Evolutionary conservation across 2,329 filamentous ascomycete species (phyloP).

Genomic region (Aureobasidium uvarum): DNA sequence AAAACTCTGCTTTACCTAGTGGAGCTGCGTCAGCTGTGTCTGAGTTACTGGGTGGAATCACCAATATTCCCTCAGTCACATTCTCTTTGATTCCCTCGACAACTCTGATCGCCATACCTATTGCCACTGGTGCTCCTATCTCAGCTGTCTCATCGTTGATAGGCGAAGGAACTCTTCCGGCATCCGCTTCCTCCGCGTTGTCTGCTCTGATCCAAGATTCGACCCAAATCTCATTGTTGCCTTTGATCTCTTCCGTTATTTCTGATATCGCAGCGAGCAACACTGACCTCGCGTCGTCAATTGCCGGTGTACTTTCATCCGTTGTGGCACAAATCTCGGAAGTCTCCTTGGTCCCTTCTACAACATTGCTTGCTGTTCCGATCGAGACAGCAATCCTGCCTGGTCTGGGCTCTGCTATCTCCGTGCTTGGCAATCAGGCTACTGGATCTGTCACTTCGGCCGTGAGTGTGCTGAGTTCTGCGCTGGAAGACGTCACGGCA

Average conservation of each 20-base stretch:
- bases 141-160: neutral
- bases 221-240: slow-evolving; percentile 1
- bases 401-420: neutral
- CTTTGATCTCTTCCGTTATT: neutral
- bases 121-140: slow-evolving; percentile 5
- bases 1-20: neutral
- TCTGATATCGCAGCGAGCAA: neutral
- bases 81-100: neutral
- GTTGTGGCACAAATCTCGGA: neutral
- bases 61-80: neutral
- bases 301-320: neutral
- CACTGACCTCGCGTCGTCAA: neutral
- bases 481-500: neutral
- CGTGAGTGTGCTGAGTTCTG: neutral
- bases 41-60: neutral
- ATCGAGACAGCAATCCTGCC: neutral
- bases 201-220: neutral
- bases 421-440: neutral
- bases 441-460: neutral
- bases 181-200: neutral
- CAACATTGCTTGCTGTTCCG: slow-evolving; percentile 1
- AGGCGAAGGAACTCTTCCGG: neutral
- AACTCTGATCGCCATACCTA: neutral
- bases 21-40: neutral
- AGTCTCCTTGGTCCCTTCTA: neutral